Evolutionary conservation across 306 rosid species (phyloP).

Genomic region (Senna siamea): DNA sequence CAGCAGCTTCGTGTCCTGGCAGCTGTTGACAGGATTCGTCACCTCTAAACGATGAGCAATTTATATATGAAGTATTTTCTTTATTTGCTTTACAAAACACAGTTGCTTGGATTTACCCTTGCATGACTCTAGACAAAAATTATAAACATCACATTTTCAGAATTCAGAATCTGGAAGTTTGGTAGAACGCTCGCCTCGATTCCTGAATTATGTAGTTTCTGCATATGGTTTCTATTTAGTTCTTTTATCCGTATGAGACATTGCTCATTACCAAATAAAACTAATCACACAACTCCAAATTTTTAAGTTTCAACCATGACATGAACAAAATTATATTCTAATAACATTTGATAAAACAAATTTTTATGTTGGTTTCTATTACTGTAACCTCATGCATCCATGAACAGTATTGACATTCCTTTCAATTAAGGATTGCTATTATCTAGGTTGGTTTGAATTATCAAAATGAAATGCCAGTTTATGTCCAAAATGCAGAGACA

Average conservation of each 20-base stretch:
- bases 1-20: constrained; percentile 82
- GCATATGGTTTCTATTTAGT: neutral
- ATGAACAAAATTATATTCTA: neutral
- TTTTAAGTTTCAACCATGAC: neutral
- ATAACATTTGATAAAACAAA: neutral
- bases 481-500: neutral
- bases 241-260: neutral
- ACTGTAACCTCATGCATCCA: too few relatives aligned
- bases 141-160: neutral
- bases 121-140: too few relatives aligned
- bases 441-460: constrained; percentile 1
- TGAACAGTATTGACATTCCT: constrained; percentile 1
- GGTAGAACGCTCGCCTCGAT: too few relatives aligned
- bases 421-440: too few relatives aligned
- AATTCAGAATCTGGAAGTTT: neutral
- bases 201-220: too few relatives aligned
- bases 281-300: neutral
- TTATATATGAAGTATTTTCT: too few relatives aligned
- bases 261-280: neutral
- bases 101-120: too few relatives aligned
- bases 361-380: neutral
- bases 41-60: constrained; percentile 68
- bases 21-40: constrained; percentile 78
- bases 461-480: constrained; percentile 1
- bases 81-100: too few relatives aligned